Conservation (phyloP, 192 early-diverging fungal genomes). For the Backusella luteola region DNA sequence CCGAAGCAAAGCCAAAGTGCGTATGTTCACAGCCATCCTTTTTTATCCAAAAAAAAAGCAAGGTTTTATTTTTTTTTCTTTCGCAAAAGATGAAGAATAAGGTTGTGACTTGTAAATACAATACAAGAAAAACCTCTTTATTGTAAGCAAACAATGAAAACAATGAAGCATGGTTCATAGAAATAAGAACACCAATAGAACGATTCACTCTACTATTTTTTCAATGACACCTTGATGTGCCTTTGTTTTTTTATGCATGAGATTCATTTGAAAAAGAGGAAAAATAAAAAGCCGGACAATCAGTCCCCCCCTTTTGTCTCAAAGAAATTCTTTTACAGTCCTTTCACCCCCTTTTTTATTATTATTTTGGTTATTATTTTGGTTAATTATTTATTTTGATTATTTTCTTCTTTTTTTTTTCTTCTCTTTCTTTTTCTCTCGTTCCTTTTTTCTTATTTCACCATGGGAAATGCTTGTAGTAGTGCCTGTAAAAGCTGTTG, state of each 20-base stretch:
- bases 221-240: background rate
- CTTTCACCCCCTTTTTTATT: constrained; percentile 1
- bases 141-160: background rate
- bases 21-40: no score
- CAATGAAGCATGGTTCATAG: background rate
- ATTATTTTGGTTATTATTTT: constrained; percentile 5
- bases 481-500: background rate
- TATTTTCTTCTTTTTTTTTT: background rate
- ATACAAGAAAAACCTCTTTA: background rate
- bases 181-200: no score
- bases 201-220: background rate
- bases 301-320: background rate
- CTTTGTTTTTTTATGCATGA: background rate
- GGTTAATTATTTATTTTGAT: background rate
- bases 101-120: background rate
- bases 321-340: background rate
- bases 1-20: background rate
- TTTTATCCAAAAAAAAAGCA: background rate
- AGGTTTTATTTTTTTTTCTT: no score
- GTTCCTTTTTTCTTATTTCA: background rate
- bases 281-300: background rate
- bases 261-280: background rate
- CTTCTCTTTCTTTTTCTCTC: no score
- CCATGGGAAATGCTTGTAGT: constrained; percentile 16
- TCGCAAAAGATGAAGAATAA: background rate